These are phyloP conservation scores for Hericium erinaceus DNA, from an alignment of 768 basidiomycete genomes.

Conservation along the genomic window DNA sequence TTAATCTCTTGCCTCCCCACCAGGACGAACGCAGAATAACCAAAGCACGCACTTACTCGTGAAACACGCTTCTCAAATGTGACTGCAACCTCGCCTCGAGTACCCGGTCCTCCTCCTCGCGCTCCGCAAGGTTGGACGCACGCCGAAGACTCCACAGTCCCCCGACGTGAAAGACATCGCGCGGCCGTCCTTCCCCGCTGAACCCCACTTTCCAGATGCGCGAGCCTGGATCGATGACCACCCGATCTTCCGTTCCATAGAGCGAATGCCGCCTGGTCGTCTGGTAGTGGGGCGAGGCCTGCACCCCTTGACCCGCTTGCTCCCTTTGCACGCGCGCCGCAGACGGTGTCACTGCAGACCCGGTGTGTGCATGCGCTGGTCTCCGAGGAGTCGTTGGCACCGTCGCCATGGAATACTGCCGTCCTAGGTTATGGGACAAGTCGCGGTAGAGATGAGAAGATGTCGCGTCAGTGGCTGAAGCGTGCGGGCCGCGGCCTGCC, in stretches of 20 bases:
- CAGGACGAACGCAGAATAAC: not conserved
- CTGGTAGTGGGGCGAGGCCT: conserved; percentile 74
- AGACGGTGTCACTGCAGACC: conserved; percentile 23
- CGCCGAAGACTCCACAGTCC: conserved; percentile 56
- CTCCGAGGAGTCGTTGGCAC: conserved; percentile 25
- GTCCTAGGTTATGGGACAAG: not conserved
- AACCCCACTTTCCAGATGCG: conserved; percentile 96
- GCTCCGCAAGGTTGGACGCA: conserved; percentile 41
- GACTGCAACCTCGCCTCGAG: conserved; percentile 62
- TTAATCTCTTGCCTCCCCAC: conserved; percentile 8
- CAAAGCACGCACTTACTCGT: conserved; percentile 49
- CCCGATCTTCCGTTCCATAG: conserved; percentile 93
- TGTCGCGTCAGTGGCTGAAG: not conserved
- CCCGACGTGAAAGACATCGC: conserved; percentile 69
- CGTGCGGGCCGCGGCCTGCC: no score
- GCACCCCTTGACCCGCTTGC: conserved; percentile 35
- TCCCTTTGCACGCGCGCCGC: conserved; percentile 3
- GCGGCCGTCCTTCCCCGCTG: conserved; percentile 86
- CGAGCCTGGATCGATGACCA: conserved; percentile 92
- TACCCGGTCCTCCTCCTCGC: conserved; percentile 66
- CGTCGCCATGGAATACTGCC: conserved; percentile 20
- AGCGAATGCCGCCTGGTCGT: conserved; percentile 85
- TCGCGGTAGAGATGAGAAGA: not conserved
- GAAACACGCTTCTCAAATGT: conserved; percentile 70
- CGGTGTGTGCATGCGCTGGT: conserved; percentile 26